Evolutionary conservation across 306 rosid species (phyloP).

Genomic region (Cercis canadensis): DNA sequence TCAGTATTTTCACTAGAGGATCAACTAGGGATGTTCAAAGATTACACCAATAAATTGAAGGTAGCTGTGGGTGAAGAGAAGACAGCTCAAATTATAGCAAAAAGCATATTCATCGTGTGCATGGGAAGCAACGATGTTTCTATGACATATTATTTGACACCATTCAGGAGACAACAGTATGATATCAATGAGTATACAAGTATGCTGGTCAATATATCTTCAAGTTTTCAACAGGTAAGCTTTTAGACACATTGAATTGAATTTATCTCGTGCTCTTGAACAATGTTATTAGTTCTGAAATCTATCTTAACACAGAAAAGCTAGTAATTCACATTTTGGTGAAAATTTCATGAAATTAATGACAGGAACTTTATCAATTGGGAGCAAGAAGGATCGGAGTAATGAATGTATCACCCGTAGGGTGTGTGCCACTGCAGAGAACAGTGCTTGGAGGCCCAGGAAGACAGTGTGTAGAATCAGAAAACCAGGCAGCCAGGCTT

Average conservation of each 20-base stretch:
- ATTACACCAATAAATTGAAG: slow-evolving; percentile 31
- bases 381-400: slow-evolving; percentile 58
- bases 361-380: slow-evolving; percentile 41
- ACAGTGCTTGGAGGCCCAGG: slow-evolving; percentile 49
- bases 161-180: slow-evolving; percentile 17
- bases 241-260: neutral
- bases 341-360: neutral
- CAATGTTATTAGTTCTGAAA: no score
- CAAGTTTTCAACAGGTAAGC: slow-evolving; percentile 35
- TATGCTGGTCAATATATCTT: slow-evolving; percentile 1
- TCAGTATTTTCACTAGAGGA: slow-evolving; percentile 31
- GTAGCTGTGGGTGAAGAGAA: slow-evolving; percentile 35
- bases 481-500: slow-evolving; percentile 50
- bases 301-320: no score
- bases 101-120: slow-evolving; percentile 12
- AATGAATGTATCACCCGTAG: slow-evolving; percentile 37
- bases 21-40: slow-evolving; percentile 42
- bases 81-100: slow-evolving; percentile 20
- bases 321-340: no score
- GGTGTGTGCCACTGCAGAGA: slow-evolving; percentile 59
- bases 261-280: no score
- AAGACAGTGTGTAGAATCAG: slow-evolving; percentile 41
- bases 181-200: slow-evolving; percentile 27
- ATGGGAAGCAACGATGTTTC: slow-evolving; percentile 44
- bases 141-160: slow-evolving; percentile 29